Conservation (phyloP, 2,329 filamentous ascomycete species). For the Hawksworthiomyces lignivorus region DNA sequence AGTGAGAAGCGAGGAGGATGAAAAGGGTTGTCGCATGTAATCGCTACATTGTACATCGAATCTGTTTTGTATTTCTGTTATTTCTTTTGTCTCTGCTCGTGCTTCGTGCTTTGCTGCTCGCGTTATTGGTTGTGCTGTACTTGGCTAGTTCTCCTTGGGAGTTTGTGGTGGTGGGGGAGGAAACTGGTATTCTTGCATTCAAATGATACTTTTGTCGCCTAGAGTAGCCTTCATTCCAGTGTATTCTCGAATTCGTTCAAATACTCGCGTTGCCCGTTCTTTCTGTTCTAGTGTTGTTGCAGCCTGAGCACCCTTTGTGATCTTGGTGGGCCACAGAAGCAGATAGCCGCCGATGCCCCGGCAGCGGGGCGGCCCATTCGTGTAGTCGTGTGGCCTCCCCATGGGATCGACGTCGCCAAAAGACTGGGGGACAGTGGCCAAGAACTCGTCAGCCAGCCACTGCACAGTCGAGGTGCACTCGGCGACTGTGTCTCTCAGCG, state of each 20-base stretch:
- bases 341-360: conserved; percentile 29
- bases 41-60: too few relatives aligned
- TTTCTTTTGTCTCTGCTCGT: too few relatives aligned
- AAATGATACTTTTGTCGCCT: conserved; percentile 17
- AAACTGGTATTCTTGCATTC: too few relatives aligned
- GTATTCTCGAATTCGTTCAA: conserved; percentile 30
- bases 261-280: conserved; percentile 19
- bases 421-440: conserved; percentile 21
- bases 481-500: conserved; percentile 1
- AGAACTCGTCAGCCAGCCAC: conserved; percentile 24
- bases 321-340: conserved; percentile 30
- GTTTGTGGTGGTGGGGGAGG: too few relatives aligned
- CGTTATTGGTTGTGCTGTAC: too few relatives aligned
- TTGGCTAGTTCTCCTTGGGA: too few relatives aligned
- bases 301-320: conserved; percentile 21
- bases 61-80: too few relatives aligned
- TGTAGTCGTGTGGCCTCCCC: conserved; percentile 13
- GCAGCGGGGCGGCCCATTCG: conserved; percentile 18
- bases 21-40: too few relatives aligned
- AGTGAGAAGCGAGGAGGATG: too few relatives aligned
- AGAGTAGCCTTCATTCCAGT: conserved; percentile 30
- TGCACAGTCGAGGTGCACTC: conserved; percentile 20
- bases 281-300: conserved; percentile 23
- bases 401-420: conserved; percentile 27
- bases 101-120: too few relatives aligned